Percentiles rank a stretch among this genome's conserved stretches.
phyloP scores from a whole-genome alignment of 345 rosid species.

The Euphorbia pulcherrima region DNA sequence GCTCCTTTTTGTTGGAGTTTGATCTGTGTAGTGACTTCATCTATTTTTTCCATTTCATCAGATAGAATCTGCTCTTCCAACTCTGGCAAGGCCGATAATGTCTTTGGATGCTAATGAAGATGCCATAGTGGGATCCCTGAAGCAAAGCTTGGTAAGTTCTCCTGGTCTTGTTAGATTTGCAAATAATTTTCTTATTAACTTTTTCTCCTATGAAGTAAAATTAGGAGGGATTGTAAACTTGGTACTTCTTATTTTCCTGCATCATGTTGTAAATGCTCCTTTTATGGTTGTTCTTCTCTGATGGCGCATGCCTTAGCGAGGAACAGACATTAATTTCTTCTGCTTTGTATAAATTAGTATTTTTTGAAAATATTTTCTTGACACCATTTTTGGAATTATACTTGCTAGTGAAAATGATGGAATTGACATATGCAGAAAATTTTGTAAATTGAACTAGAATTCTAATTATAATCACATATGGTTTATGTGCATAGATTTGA shows the following conservation, averaged over 20 bases:
- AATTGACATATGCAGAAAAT: slow-evolving; percentile 6
- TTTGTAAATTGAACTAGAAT: slow-evolving; percentile 6
- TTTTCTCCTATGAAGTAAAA: neutral
- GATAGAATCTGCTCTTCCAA: slow-evolving; percentile 92
- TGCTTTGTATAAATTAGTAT: neutral
- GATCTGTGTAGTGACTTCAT: slow-evolving; percentile 8
- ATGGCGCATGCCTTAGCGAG: slow-evolving; percentile 1
- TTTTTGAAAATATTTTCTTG: neutral
- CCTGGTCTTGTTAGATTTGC: slow-evolving; percentile 8
- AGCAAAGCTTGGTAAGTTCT: slow-evolving; percentile 80
- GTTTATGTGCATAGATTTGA: neutral
- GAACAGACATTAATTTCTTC: neutral
- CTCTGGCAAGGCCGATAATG: slow-evolving; percentile 88
- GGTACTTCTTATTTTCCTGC: neutral
- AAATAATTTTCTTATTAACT: neutral
- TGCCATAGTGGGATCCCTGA: slow-evolving; percentile 85
- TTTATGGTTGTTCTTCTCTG: neutral
- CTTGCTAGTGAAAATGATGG: neutral
- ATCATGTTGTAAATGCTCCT: neutral
- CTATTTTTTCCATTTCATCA: slow-evolving; percentile 33
- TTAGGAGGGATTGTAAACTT: neutral
- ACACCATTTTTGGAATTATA: neutral
- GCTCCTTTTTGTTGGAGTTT: slow-evolving; percentile 8
- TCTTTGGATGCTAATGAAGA: slow-evolving; percentile 95
- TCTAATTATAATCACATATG: neutral